These are phyloP conservation scores for Neonectria faginata DNA, from an alignment of 2,329 filamentous ascomycete genomes.

Conservation along the genomic window DNA sequence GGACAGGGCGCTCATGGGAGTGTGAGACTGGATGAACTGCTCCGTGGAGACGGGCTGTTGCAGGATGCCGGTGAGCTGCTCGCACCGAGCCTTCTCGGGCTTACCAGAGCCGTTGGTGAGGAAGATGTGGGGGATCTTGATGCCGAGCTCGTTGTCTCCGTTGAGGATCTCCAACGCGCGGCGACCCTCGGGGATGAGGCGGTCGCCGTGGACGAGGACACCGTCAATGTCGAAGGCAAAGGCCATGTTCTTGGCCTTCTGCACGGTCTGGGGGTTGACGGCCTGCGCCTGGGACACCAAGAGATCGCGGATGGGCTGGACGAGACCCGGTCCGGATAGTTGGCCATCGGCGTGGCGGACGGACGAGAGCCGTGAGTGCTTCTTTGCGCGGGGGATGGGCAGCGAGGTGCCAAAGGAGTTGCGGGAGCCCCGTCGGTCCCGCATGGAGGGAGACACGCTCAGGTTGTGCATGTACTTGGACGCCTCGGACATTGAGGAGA, in stretches of 20 bases:
- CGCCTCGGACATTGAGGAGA: slow-evolving; percentile 76
- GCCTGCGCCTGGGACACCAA: slow-evolving; percentile 78
- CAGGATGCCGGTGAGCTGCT: slow-evolving; percentile 72
- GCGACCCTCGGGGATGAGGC: slow-evolving; percentile 80
- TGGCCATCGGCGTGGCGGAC: slow-evolving; percentile 62
- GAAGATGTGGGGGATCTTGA: slow-evolving; percentile 89
- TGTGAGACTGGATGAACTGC: slow-evolving; percentile 83
- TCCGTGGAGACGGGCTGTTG: slow-evolving; percentile 43
- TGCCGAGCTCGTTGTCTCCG: slow-evolving; percentile 76
- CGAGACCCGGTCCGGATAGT: slow-evolving; percentile 66
- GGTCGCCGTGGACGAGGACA: slow-evolving; percentile 83
- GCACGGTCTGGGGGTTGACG: slow-evolving; percentile 73
- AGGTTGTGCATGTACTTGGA: slow-evolving; percentile 79
- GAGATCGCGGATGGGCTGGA: slow-evolving; percentile 74
- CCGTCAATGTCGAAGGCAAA: slow-evolving; percentile 92
- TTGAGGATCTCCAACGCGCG: slow-evolving; percentile 80
- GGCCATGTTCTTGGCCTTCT: slow-evolving; percentile 77
- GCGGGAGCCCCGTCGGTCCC: slow-evolving; percentile 74
- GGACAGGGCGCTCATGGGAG: slow-evolving; percentile 79
- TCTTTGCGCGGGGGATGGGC: slow-evolving; percentile 78
- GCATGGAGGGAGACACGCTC: slow-evolving; percentile 74
- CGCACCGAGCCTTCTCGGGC: slow-evolving; percentile 85
- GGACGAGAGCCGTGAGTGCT: slow-evolving; percentile 75
- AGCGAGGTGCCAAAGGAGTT: slow-evolving; percentile 82
- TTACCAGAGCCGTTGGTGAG: slow-evolving; percentile 95